Evolutionary conservation across 768 basidiomycete species (phyloP).

Genomic region (Naganishia friedmannii): DNA sequence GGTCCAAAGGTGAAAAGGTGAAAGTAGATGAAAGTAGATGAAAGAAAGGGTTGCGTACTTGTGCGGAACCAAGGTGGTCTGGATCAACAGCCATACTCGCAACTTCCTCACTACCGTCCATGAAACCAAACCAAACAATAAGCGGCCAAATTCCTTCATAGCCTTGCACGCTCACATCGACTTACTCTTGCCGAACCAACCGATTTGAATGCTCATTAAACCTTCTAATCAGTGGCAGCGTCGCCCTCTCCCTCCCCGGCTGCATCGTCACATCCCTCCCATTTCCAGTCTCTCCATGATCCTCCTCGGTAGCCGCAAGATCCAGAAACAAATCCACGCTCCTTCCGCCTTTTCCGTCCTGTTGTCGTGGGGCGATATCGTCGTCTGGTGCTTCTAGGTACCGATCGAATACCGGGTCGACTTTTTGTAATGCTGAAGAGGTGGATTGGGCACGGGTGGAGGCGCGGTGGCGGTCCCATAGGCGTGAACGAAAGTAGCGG

Average conservation of each 20-base stretch:
- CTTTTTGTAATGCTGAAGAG: conserved; percentile 59
- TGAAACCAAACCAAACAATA: not conserved
- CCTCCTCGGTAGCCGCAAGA: conserved; percentile 81
- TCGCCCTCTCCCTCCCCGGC: conserved; percentile 79
- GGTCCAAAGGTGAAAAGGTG: not conserved
- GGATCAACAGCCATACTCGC: conserved; percentile 50
- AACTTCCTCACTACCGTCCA: conserved; percentile 50
- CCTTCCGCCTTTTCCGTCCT: conserved; percentile 63
- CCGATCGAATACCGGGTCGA: conserved; percentile 86
- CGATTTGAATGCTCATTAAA: conserved; percentile 94
- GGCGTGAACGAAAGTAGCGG: conserved; percentile 90
- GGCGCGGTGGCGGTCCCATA: conserved; percentile 92
- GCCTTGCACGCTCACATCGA: conserved; percentile 54
- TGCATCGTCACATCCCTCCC: conserved; percentile 92
- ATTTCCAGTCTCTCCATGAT: conserved; percentile 87
- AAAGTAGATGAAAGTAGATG: too few relatives aligned
- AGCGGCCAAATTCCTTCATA: conserved; percentile 55
- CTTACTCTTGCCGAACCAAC: conserved; percentile 26
- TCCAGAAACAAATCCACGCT: conserved; percentile 75
- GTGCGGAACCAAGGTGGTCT: conserved; percentile 33
- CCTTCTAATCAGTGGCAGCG: conserved; percentile 86
- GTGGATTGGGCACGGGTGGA: conserved; percentile 75
- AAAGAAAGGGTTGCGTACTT: conserved; percentile 26
- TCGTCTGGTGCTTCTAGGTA: conserved; percentile 96
- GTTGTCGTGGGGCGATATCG: conserved; percentile 73